A percentile compares a stretch with the other conserved stretches of the same genome.
Conservation (phyloP, 2,329 filamentous ascomycete species). For the Colletotrichum higginsianum region DNA sequence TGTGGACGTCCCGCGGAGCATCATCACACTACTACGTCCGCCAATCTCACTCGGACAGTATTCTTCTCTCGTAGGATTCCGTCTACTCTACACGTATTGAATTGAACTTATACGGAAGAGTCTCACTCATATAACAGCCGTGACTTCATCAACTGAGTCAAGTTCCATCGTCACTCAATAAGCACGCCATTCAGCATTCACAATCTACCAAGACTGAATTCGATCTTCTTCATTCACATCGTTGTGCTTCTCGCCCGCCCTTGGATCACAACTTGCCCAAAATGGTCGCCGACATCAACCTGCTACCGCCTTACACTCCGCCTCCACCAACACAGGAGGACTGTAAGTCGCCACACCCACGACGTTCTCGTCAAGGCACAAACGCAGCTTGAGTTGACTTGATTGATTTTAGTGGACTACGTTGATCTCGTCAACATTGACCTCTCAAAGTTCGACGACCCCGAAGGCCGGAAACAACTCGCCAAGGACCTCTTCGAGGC, state of each 20-base stretch:
- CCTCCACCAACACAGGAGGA: slow-evolving; percentile 32
- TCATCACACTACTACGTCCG: slow-evolving; percentile 12
- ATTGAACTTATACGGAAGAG: too few relatives aligned
- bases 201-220: background rate
- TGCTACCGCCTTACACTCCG: slow-evolving; percentile 23
- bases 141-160: slow-evolving; percentile 10
- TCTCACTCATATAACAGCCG: slow-evolving; percentile 4
- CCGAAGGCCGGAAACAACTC: slow-evolving; percentile 46
- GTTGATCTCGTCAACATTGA: slow-evolving; percentile 49
- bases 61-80: background rate
- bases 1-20: slow-evolving; percentile 35
- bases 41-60: background rate
- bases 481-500: slow-evolving; percentile 50
- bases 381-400: background rate
- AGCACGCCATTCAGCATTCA: background rate
- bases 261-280: background rate
- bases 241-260: background rate
- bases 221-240: background rate
- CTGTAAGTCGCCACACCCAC: slow-evolving; percentile 14
- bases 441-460: slow-evolving; percentile 48
- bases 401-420: slow-evolving; percentile 45
- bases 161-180: background rate
- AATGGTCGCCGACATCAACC: slow-evolving; percentile 34
- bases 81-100: background rate
- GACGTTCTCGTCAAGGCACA: too few relatives aligned